phyloP scores from a whole-genome alignment of 495 filamentous ascomycete genomes.

The Patellaria atrata region DNA sequence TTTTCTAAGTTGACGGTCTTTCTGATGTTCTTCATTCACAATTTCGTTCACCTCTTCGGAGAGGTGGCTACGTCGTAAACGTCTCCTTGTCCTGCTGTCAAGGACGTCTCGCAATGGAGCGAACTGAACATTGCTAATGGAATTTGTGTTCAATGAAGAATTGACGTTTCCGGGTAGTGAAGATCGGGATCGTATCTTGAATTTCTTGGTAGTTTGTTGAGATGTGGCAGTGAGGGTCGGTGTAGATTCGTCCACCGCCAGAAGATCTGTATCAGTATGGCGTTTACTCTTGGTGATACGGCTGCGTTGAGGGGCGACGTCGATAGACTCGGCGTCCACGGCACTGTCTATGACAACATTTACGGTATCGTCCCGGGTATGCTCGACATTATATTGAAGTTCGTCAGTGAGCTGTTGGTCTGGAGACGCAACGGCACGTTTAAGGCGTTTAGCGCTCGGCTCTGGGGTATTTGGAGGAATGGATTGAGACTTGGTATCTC shows the following conservation, averaged over 20 bases:
- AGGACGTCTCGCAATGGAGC: conserved; percentile 54
- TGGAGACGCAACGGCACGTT: conserved; percentile 6
- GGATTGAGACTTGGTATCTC: too few relatives aligned
- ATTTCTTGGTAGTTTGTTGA: conserved; percentile 7
- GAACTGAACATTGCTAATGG: conserved; percentile 39
- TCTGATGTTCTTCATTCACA: conserved; percentile 19
- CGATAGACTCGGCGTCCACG: too few relatives aligned
- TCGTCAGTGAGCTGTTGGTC: conserved; percentile 12
- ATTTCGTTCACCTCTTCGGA: conserved; percentile 63
- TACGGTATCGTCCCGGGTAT: conserved; percentile 3
- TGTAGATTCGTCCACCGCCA: neutral
- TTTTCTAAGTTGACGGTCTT: conserved; percentile 17
- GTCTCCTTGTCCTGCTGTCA: conserved; percentile 54
- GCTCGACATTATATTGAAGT: conserved; percentile 8
- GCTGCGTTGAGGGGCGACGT: neutral
- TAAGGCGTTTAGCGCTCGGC: conserved; percentile 14
- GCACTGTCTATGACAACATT: neutral
- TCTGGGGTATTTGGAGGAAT: too few relatives aligned
- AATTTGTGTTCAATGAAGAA: neutral
- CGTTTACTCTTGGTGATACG: conserved; percentile 12
- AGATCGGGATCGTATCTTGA: conserved; percentile 8
- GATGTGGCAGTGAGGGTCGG: neutral
- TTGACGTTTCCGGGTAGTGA: conserved; percentile 11
- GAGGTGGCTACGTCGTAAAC: conserved; percentile 54
- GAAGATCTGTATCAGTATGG: neutral